A percentile compares a stretch with the other conserved stretches of the same genome.
phyloP scores from a whole-genome alignment of 1,139 yeast genomes.

The Saccharomycopsis crataegensis region DNA sequence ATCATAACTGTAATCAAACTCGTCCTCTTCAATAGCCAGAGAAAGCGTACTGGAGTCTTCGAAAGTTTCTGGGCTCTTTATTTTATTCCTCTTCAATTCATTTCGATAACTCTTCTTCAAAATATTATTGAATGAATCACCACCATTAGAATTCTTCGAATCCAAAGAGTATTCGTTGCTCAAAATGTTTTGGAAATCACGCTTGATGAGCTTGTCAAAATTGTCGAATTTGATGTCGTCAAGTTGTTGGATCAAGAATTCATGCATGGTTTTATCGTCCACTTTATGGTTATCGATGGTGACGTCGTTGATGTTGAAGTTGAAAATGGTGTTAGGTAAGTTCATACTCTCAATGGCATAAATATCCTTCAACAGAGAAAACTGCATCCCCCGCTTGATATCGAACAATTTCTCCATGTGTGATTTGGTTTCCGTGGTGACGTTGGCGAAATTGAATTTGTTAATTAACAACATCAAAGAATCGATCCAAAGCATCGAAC shows the following conservation, averaged over 20 bases:
- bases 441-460: conserved; percentile 6
- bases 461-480: conserved; percentile 2
- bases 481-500: conserved; percentile 11
- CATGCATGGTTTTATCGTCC: not conserved
- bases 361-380: conserved; percentile 5
- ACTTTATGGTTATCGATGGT: not conserved
- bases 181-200: not conserved
- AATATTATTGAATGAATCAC: too few species aligned
- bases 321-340: not conserved
- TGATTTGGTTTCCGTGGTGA: conserved; percentile 3
- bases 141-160: too few species aligned
- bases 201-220: not conserved
- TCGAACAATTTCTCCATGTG: conserved; percentile 15
- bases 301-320: not conserved
- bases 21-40: not conserved
- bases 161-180: too few species aligned
- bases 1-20: conserved; percentile 5
- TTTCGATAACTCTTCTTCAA: too few species aligned
- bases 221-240: not conserved
- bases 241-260: not conserved
- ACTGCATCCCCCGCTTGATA: conserved; percentile 11
- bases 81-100: too few species aligned
- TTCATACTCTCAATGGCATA: not conserved
- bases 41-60: not conserved
- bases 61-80: too few species aligned